phyloP scores from a whole-genome alignment of 2,329 filamentous ascomycete species.

The Exophiala aquamarina region DNA sequence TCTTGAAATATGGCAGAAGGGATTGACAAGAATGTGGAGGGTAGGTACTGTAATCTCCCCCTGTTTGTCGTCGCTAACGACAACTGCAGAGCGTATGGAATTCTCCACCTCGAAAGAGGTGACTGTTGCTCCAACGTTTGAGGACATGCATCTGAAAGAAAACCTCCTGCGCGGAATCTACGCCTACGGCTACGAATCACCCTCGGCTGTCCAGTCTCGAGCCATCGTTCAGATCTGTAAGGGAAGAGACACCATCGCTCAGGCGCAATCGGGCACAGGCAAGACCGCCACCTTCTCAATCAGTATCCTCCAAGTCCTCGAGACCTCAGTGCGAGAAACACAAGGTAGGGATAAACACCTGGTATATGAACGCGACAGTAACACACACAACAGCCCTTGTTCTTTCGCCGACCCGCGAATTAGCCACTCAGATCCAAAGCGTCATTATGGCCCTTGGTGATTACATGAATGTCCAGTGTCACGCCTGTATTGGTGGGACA shows the following conservation, averaged over 20 bases:
- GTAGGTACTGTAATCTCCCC: constrained; percentile 30
- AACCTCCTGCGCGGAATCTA: constrained; percentile 96
- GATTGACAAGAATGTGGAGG: constrained; percentile 86
- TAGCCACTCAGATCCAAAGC: constrained; percentile 97
- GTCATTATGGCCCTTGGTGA: constrained; percentile 99
- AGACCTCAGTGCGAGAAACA: constrained; percentile 86
- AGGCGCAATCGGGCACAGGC: constrained; percentile 94
- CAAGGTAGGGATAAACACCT: constrained; percentile 54
- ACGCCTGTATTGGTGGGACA: constrained; percentile 96
- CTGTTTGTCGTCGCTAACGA: constrained; percentile 26
- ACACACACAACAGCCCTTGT: constrained; percentile 65
- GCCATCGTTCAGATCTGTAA: constrained; percentile 99
- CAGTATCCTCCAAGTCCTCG: constrained; percentile 93
- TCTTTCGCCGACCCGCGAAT: constrained; percentile 90
- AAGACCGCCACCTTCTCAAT: constrained; percentile 97
- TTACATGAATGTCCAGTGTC: constrained; percentile 99
- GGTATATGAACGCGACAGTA: constrained; percentile 3
- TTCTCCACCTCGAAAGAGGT: constrained; percentile 98
- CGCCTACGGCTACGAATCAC: constrained; percentile 97
- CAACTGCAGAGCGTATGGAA: constrained; percentile 77
- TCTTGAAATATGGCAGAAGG: constrained; percentile 78
- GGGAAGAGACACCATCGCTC: constrained; percentile 96
- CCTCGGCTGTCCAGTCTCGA: constrained; percentile 94
- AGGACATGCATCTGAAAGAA: constrained; percentile 96
- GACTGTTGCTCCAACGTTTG: constrained; percentile 85